Conservation (phyloP, 371 early-diverging fungal genomes). For the Rhizomucor pusillus region DNA sequence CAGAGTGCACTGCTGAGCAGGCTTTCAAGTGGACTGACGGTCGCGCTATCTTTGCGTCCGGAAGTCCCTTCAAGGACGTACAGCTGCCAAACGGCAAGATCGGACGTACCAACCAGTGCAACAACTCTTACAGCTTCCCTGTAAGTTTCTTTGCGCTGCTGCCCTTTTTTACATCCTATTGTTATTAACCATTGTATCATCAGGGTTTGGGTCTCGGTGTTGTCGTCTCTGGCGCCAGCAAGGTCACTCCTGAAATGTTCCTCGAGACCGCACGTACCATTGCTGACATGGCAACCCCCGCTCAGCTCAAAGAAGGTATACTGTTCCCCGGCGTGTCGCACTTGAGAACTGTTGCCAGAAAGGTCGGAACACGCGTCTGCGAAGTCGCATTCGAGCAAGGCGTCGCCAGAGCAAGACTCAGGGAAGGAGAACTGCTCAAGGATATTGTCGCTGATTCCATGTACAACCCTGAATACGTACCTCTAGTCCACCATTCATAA, state of each 20-base stretch:
- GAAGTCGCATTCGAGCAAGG: conserved; percentile 60
- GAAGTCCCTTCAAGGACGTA: conserved; percentile 57
- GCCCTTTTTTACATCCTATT: conserved; percentile 7
- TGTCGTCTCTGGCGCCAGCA: conserved; percentile 51
- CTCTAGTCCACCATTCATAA: conserved; percentile 41
- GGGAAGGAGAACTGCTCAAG: conserved; percentile 47
- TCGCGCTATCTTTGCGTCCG: conserved; percentile 63
- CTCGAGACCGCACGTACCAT: conserved; percentile 59
- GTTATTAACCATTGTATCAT: no score
- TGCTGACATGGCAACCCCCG: conserved; percentile 57
- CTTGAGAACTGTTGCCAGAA: conserved; percentile 50
- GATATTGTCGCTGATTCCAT: conserved; percentile 51
- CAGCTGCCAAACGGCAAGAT: conserved; percentile 40
- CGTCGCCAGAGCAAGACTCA: conserved; percentile 42
- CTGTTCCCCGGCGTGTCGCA: conserved; percentile 57
- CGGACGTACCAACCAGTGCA: conserved; percentile 61
- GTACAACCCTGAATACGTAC: conserved; percentile 60
- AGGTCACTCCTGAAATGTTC: conserved; percentile 61
- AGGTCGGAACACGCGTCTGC: conserved; percentile 59
- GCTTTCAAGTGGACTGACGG: conserved; percentile 64
- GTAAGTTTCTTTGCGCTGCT: conserved; percentile 13
- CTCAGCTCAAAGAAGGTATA: conserved; percentile 57
- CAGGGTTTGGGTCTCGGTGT: conserved; percentile 62
- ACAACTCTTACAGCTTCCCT: conserved; percentile 63
- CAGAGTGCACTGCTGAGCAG: conserved; percentile 61